A percentile compares a stretch with the other conserved stretches of the same genome.
Evolutionary conservation across 306 rosid species (phyloP).

Genomic region (Cyclanthera cordifolia): DNA sequence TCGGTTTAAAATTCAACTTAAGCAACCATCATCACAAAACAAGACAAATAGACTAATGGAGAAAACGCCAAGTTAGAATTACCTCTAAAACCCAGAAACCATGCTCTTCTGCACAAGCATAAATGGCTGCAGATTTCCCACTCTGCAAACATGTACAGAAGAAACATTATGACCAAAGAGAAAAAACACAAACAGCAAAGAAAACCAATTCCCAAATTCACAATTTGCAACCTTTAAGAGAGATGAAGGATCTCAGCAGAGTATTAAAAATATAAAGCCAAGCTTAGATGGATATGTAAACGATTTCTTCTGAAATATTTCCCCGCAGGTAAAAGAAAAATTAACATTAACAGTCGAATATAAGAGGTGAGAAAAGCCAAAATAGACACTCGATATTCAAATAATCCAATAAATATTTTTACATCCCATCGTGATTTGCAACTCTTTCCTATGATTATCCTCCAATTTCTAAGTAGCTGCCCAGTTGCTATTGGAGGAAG

Average conservation of each 20-base stretch:
- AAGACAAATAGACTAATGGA: not conserved
- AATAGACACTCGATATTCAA: not conserved
- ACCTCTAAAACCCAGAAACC: slow-evolving; percentile 83
- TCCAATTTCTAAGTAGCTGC: not conserved
- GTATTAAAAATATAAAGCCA: not conserved
- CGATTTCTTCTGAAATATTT: not conserved
- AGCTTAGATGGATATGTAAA: not conserved
- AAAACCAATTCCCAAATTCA: slow-evolving; percentile 13
- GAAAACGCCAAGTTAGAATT: slow-evolving; percentile 14
- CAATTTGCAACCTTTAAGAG: not conserved
- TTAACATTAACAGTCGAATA: not conserved
- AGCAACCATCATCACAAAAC: not conserved
- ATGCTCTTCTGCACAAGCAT: slow-evolving; percentile 88
- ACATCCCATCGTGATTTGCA: not conserved
- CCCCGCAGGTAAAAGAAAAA: not conserved
- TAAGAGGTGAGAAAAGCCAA: not conserved
- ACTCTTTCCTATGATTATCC: not conserved
- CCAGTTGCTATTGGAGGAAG: not conserved
- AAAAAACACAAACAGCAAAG: not conserved
- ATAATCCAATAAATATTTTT: not conserved
- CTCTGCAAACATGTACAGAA: slow-evolving; percentile 59
- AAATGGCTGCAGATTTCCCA: slow-evolving; percentile 90
- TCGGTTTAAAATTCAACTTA: not conserved
- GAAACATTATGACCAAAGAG: not conserved
- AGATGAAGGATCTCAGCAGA: not conserved